phyloP scores from a whole-genome alignment of 192 early-diverging fungal genomes.

The Kappamyces sp. region DNA sequence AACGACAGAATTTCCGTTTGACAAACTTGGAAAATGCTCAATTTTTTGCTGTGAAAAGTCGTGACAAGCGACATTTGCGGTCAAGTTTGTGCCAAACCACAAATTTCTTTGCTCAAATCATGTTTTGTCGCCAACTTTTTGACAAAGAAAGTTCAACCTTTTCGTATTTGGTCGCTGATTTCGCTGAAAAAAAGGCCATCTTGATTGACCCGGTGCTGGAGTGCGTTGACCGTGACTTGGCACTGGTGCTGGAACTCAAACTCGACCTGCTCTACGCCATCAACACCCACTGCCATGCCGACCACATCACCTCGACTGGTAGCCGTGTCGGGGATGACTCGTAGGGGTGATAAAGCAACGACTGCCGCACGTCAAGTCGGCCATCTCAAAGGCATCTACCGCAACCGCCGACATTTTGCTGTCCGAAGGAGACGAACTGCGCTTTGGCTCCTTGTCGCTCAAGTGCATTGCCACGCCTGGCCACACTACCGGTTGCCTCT shows the following conservation, averaged over 20 bases:
- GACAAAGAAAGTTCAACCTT: conserved; percentile 14
- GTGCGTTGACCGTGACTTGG: conserved; percentile 15
- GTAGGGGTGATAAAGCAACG: neutral
- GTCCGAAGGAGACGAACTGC: neutral
- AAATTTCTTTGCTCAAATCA: too few species aligned
- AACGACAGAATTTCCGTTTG: too few species aligned
- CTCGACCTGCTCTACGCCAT: conserved; percentile 18
- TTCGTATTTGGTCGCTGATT: conserved; percentile 19
- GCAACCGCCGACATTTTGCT: conserved; percentile 16
- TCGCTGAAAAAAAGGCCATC: conserved; percentile 13
- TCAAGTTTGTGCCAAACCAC: too few species aligned
- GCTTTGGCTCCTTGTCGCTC: conserved; percentile 12
- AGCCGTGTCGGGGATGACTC: too few species aligned
- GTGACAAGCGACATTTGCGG: too few species aligned
- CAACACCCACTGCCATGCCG: conserved; percentile 29
- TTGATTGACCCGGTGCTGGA: conserved; percentile 23
- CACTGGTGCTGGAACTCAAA: conserved; percentile 9
- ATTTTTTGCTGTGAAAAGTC: too few species aligned
- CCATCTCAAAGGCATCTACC: conserved; percentile 2
- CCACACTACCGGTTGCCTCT: conserved; percentile 26
- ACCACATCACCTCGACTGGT: conserved; percentile 20
- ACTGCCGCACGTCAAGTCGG: conserved; percentile 18
- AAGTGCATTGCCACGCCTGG: conserved; percentile 22
- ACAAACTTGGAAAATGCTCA: too few species aligned
- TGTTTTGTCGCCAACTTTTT: neutral